phyloP scores from a whole-genome alignment of 2,329 filamentous ascomycete genomes.

The Fusarium dlaminii region DNA sequence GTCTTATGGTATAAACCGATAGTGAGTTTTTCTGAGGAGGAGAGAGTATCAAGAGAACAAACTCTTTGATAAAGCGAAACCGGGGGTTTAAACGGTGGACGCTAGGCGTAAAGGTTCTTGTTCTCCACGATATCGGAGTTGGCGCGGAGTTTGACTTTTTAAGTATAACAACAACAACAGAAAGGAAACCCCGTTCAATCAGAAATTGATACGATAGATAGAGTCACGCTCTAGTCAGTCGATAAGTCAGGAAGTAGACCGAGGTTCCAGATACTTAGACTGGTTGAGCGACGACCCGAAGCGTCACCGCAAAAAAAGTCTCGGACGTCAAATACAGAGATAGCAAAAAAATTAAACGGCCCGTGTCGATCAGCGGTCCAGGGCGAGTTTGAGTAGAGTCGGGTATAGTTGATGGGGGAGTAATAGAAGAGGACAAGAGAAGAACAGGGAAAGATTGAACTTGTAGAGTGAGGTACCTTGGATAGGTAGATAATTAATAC shows the following conservation, averaged over 20 bases:
- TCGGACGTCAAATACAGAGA: slow-evolving; percentile 6
- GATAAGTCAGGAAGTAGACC: neutral
- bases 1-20: neutral
- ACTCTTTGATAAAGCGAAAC: slow-evolving; percentile 18
- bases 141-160: neutral
- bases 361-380: slow-evolving; percentile 31
- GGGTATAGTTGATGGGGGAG: neutral
- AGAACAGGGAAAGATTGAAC: slow-evolving; percentile 26
- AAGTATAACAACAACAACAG: neutral
- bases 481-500: neutral
- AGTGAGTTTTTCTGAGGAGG: neutral
- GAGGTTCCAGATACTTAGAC: neutral
- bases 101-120: slow-evolving; percentile 12
- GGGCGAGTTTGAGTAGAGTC: neutral
- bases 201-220: neutral
- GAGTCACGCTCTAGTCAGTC: neutral
- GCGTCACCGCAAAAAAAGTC: slow-evolving; percentile 8
- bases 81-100: slow-evolving; percentile 12
- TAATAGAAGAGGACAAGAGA: neutral
- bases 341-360: slow-evolving; percentile 7
- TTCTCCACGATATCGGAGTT: slow-evolving; percentile 15
- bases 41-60: neutral
- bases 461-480: neutral
- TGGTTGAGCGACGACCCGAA: slow-evolving; percentile 38
- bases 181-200: neutral